phyloP scores from a whole-genome alignment of 306 rosid genomes.

The Cotoneaster glaucophyllus region DNA sequence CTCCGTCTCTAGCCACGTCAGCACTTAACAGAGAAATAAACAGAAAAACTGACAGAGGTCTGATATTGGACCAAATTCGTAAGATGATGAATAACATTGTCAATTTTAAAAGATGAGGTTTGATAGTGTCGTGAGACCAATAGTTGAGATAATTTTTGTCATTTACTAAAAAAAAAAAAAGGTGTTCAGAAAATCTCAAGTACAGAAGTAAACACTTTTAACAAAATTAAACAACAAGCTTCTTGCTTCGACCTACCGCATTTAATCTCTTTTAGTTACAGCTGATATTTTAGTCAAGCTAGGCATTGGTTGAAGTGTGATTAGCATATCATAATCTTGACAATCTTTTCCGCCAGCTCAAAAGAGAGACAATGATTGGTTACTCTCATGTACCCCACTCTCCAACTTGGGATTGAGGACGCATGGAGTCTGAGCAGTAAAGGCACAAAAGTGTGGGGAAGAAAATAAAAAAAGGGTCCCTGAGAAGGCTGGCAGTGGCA shows the following conservation, averaged over 20 bases:
- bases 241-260: background rate
- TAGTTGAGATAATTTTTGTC: too few species aligned
- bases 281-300: background rate
- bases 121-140: too few species aligned
- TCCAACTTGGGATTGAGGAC: conserved; percentile 25
- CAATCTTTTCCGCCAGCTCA: conserved; percentile 7
- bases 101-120: too few species aligned
- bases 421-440: conserved; percentile 23
- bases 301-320: background rate
- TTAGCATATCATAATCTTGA: conserved; percentile 10
- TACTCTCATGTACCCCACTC: conserved; percentile 17
- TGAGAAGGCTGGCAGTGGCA: conserved; percentile 23
- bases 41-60: too few species aligned
- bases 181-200: too few species aligned
- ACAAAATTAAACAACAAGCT: background rate
- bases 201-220: too few species aligned
- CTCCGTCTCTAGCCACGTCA: too few species aligned
- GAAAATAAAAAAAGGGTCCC: conserved; percentile 1
- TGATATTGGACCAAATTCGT: too few species aligned
- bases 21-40: too few species aligned
- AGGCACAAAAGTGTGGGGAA: conserved; percentile 13
- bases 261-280: background rate
- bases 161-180: too few species aligned
- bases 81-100: too few species aligned
- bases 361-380: conserved; percentile 19